Conservation (phyloP, 2,329 filamentous ascomycete genomes). For the Xylariales sp. region DNA sequence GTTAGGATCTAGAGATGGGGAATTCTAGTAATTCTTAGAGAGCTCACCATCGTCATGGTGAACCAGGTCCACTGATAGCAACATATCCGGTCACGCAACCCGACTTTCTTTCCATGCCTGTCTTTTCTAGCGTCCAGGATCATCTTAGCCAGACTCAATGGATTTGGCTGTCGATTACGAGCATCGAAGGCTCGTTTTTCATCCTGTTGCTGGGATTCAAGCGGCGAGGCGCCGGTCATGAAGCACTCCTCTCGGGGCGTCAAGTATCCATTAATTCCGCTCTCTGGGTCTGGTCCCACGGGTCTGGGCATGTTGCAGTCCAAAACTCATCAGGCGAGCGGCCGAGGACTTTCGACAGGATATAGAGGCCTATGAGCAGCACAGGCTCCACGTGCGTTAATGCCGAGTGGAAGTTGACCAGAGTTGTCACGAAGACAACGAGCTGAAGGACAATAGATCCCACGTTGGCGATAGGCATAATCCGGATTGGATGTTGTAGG, state of each 20-base stretch:
- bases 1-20: too few relatives aligned
- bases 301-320: constrained; percentile 23
- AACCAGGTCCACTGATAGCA: constrained; percentile 72
- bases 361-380: constrained; percentile 42
- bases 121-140: constrained; percentile 27
- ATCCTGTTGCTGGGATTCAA: constrained; percentile 9
- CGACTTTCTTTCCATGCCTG: constrained; percentile 27
- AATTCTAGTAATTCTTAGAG: background rate
- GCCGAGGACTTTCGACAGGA: constrained; percentile 42
- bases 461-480: constrained; percentile 48
- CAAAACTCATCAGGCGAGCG: constrained; percentile 44
- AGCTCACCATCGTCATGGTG: constrained; percentile 45
- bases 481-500: constrained; percentile 7
- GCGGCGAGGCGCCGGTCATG: constrained; percentile 12
- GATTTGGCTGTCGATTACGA: constrained; percentile 14
- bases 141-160: constrained; percentile 28
- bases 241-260: constrained; percentile 23
- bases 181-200: constrained; percentile 13
- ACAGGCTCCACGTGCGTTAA: constrained; percentile 45
- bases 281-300: constrained; percentile 16
- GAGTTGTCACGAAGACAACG: constrained; percentile 48
- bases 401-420: constrained; percentile 48
- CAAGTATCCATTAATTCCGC: constrained; percentile 21
- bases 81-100: constrained; percentile 45
- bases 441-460: constrained; percentile 47